These are phyloP conservation scores for Aspergillus bridgeri DNA, from an alignment of 495 filamentous ascomycete genomes.

Conservation along the genomic window DNA sequence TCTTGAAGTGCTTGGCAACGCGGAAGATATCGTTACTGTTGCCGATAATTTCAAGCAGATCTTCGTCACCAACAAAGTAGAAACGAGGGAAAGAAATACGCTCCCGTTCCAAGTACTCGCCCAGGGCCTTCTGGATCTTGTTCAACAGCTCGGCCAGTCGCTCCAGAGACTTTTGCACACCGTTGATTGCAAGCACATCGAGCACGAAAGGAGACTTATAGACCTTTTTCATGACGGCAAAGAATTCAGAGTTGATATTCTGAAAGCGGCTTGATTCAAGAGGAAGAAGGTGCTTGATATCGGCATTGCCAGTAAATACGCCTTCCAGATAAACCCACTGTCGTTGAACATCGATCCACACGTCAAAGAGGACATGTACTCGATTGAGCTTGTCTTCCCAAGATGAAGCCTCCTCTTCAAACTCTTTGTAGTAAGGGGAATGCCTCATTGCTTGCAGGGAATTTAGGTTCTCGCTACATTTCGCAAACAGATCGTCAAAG, in stretches of 20 bases:
- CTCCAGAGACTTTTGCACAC: conserved; percentile 92
- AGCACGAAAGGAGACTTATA: conserved; percentile 91
- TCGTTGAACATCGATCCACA: conserved; percentile 99
- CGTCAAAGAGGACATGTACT: conserved; percentile 95
- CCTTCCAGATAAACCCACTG: conserved; percentile 99
- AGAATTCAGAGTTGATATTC: conserved; percentile 98
- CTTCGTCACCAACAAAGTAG: conserved; percentile 99
- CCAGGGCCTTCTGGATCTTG: conserved; percentile 98
- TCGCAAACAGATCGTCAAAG: conserved; percentile 97
- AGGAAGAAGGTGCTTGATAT: conserved; percentile 97
- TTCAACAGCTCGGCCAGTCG: conserved; percentile 90
- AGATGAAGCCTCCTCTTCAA: conserved; percentile 90
- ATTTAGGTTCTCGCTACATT: conserved; percentile 96
- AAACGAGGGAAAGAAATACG: conserved; percentile 95
- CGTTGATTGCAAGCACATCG: conserved; percentile 91
- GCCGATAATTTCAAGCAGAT: conserved; percentile 98
- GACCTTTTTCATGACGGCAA: conserved; percentile 96
- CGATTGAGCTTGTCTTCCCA: conserved; percentile 99
- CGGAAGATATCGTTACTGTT: conserved; percentile 96
- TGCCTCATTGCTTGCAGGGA: conserved; percentile 98
- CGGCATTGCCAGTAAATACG: conserved; percentile 96
- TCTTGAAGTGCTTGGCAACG: conserved; percentile 96
- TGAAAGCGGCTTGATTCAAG: conserved; percentile 95
- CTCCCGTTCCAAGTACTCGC: conserved; percentile 97
- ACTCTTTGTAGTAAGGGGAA: conserved; percentile 98